Evolutionary conservation across 2,329 filamentous ascomycete species (phyloP).

Genomic region (Plenodomus lindquistii): DNA sequence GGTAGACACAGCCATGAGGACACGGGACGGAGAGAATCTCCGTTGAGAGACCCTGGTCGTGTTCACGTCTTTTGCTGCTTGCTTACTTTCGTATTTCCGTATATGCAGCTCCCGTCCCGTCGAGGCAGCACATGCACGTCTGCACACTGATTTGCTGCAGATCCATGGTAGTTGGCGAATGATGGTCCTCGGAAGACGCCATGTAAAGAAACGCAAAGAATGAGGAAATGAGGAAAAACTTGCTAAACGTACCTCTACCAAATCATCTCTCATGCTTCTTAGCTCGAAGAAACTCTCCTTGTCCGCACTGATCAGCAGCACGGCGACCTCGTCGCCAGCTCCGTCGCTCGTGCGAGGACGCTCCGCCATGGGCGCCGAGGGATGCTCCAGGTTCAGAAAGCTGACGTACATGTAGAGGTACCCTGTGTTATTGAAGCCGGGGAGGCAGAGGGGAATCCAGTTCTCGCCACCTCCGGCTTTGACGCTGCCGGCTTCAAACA

Average conservation of each 20-base stretch:
- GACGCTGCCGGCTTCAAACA: constrained; percentile 92
- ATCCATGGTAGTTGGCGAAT: neutral
- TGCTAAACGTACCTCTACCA: constrained; percentile 56
- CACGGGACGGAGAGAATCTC: neutral
- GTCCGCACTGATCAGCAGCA: constrained; percentile 88
- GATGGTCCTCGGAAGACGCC: neutral
- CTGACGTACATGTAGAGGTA: constrained; percentile 99
- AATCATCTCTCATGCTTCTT: constrained; percentile 68
- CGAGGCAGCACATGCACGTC: neutral
- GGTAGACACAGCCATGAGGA: neutral
- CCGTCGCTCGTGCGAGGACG: constrained; percentile 41
- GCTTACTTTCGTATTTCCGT: no score
- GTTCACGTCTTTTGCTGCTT: no score
- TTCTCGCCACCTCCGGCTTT: constrained; percentile 93
- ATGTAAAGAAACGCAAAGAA: constrained; percentile 16
- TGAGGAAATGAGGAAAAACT: no score
- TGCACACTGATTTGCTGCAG: neutral
- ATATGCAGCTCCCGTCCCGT: neutral
- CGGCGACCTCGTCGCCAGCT: constrained; percentile 75
- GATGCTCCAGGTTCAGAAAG: constrained; percentile 72
- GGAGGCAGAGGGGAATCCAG: constrained; percentile 95
- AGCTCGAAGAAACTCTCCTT: constrained; percentile 93
- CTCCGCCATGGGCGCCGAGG: constrained; percentile 49
- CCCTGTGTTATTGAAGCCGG: constrained; percentile 94
- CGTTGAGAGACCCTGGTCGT: no score